Conservation (phyloP, 345 rosid genomes). For the Ceriops zippeliana region DNA sequence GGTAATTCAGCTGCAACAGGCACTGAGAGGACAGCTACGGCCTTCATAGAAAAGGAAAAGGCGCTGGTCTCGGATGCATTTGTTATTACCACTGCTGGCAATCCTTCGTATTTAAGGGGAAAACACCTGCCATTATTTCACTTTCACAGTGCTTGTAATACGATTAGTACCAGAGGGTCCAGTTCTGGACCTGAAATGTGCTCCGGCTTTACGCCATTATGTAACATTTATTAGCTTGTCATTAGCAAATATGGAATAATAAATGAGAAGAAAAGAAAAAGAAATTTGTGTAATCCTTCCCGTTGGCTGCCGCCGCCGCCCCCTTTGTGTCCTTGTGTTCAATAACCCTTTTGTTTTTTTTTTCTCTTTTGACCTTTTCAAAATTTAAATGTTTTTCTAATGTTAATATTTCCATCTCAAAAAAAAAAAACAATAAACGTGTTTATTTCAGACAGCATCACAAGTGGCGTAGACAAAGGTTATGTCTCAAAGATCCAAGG, state of each 20-base stretch:
- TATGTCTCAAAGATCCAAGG: no score
- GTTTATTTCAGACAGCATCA: no score
- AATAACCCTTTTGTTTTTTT: no score
- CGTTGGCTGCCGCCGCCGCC: no score
- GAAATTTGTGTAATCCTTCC: not conserved
- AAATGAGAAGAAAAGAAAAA: not conserved
- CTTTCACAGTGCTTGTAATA: constrained; percentile 27
- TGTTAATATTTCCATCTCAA: no score
- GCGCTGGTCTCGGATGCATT: not conserved
- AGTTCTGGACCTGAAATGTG: constrained; percentile 1
- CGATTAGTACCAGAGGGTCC: constrained; percentile 8
- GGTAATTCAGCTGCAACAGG: constrained; percentile 78
- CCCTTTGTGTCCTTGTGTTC: no score
- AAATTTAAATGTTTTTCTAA: no score
- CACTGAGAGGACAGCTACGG: constrained; percentile 59
- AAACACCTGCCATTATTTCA: constrained; percentile 9
- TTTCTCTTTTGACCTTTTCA: no score
- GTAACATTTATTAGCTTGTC: not conserved
- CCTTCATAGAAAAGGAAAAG: constrained; percentile 34
- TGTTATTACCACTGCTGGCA: not conserved
- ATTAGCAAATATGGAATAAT: not conserved
- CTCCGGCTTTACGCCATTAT: not conserved
- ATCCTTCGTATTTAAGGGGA: constrained; percentile 11
- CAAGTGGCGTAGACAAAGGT: no score
- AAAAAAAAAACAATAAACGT: no score